Base-by-base conservation (phyloP, 768 basidiomycete species). In the Crepidotus variabilis region DNA sequence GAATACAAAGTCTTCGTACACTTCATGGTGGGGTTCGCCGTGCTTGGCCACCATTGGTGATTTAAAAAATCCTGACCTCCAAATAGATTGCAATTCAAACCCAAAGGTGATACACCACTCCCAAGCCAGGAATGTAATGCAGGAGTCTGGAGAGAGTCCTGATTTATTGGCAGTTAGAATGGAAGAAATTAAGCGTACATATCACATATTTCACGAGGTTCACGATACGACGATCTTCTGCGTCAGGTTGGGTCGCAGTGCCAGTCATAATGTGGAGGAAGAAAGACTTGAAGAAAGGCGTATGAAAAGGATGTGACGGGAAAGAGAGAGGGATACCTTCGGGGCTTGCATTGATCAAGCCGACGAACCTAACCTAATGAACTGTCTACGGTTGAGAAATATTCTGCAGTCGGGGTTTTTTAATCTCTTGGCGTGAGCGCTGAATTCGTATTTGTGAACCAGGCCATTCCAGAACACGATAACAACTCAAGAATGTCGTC, bases 71-170 rank as follows among this genome's bases (percentile, higher is more conserved):
- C 28, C 52, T 22, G 21, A 53, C 52, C 46, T 53, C 52, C 52
- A 53, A 21, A 53, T 53, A 20, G 43, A 28, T 16, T 39, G 22
- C 39, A 53, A 24, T 39, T 53, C 52, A 18, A 53, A 53, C 2
- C 28, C 16, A 20, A 53, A 46, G 20, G 52, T 36, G 14, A 53
- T 24, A 14, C 43, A 23, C 52, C 52, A 53, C 16, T 53, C 52
- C 36, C 52, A 53, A 6, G 18, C n/a, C 52, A 46, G 16, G 28
- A 53, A 28, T 16, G 39, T 43, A 3, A 43, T 43, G 39, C 39
- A 16, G 5, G 39, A 43, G 39, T 43, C 39, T 43, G 39, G 5
- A 20, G 18, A 11, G 14, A 43, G 18, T 43, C 11, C 14, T 4
- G 13, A 11, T 14, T 20, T 11, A 43, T 20, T 16, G 39, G 13